Conservation (phyloP, 2,329 filamentous ascomycete genomes). For the Cytospora schulzeri region DNA sequence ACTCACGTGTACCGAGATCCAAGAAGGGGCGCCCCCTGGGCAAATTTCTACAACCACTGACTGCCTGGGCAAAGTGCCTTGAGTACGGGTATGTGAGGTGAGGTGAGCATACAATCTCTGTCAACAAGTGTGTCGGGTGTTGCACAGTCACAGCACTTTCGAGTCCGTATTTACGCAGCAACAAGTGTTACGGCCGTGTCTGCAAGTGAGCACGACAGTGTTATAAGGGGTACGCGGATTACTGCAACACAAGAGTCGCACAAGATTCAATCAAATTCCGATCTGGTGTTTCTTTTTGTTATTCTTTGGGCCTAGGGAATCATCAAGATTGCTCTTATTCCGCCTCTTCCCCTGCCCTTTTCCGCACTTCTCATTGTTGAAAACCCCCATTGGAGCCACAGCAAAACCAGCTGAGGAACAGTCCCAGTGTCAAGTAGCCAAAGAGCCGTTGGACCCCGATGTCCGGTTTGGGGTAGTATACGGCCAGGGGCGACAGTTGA, state of each 20-base stretch:
- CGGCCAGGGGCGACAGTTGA: too few relatives aligned
- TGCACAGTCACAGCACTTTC: neutral
- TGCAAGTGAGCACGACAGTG: conserved; percentile 8
- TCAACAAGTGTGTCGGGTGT: neutral
- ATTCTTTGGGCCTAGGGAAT: neutral
- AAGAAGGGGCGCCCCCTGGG: neutral
- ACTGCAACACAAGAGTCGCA: conserved; percentile 16
- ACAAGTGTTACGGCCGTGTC: conserved; percentile 20
- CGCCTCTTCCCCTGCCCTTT: neutral
- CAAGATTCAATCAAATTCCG: conserved; percentile 4
- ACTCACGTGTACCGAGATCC: neutral
- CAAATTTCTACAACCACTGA: neutral
- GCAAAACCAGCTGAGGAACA: too few relatives aligned
- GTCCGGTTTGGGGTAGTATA: neutral
- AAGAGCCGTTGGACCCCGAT: neutral
- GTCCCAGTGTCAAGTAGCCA: too few relatives aligned
- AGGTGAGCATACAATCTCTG: too few relatives aligned
- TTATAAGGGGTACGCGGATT: conserved; percentile 6
- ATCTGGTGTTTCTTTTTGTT: neutral
- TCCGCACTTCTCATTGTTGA: neutral
- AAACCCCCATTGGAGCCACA: neutral
- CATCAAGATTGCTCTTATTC: neutral
- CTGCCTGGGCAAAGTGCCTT: neutral
- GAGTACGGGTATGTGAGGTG: neutral
- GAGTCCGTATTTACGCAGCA: conserved; percentile 2